Percentiles rank a stretch among this genome's conserved stretches.
Conservation (phyloP, 352 stramenopile genomes). For the Pythium monospermum region DNA sequence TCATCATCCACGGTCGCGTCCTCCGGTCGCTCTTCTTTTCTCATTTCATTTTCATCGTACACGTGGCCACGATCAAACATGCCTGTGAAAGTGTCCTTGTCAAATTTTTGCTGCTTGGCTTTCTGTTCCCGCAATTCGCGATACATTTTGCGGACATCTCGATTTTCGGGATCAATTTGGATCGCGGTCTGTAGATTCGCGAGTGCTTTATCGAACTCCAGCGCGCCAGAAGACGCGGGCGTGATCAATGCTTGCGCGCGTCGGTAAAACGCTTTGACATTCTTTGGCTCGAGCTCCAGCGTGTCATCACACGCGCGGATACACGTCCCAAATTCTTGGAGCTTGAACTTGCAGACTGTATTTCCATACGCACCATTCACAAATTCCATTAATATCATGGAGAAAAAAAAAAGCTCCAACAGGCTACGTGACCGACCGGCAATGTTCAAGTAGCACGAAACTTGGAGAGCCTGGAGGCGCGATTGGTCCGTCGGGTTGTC, state of each 20-base stretch:
- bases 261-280: constrained; percentile 79
- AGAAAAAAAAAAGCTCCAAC: too few species aligned
- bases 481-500: constrained; percentile 36
- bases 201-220: constrained; percentile 79
- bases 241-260: constrained; percentile 73
- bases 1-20: constrained; percentile 10
- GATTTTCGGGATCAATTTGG: constrained; percentile 50
- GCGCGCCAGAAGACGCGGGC: constrained; percentile 58
- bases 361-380: background rate
- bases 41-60: constrained; percentile 32
- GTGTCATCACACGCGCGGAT: constrained; percentile 69
- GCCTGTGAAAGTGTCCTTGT: constrained; percentile 73
- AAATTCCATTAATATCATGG: background rate
- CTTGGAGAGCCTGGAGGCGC: constrained; percentile 46
- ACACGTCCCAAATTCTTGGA: constrained; percentile 58
- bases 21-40: constrained; percentile 9
- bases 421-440: constrained; percentile 32
- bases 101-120: constrained; percentile 51
- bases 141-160: constrained; percentile 58
- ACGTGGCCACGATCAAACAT: constrained; percentile 78
- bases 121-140: constrained; percentile 65
- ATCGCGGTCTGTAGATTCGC: constrained; percentile 62
- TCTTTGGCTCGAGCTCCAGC: constrained; percentile 47
- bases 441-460: constrained; percentile 80
- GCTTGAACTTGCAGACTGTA: constrained; percentile 72